Conservation (phyloP, 805 yeast genomes). For the Scheffersomyces stipitis region DNA sequence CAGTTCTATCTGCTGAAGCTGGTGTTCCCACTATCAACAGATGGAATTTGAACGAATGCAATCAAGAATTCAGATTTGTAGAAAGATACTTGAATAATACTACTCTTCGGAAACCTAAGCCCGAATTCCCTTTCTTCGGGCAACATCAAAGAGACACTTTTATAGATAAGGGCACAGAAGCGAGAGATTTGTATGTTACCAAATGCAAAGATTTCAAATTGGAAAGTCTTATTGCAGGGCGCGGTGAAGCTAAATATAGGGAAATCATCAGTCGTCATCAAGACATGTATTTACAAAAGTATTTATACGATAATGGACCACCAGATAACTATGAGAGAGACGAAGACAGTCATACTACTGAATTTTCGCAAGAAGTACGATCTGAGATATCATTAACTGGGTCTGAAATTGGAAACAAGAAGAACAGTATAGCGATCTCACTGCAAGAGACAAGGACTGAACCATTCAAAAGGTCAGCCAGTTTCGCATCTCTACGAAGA, state of each 20-base stretch:
- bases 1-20: conserved; percentile 6
- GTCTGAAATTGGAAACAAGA: too few relatives aligned
- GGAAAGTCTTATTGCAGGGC: conserved; percentile 26
- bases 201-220: conserved; percentile 19
- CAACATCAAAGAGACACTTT: background rate
- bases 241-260: conserved; percentile 21
- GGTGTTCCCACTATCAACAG: conserved; percentile 28
- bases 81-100: conserved; percentile 5
- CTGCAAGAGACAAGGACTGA: too few relatives aligned
- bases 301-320: background rate
- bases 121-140: background rate
- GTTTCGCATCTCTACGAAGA: too few relatives aligned
- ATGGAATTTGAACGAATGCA: conserved; percentile 33
- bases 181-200: conserved; percentile 4
- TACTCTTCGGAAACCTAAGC: background rate
- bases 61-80: conserved; percentile 25
- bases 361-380: too few relatives aligned
- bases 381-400: too few relatives aligned
- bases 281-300: conserved; percentile 12
- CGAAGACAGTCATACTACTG: conserved; percentile 3
- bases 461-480: too few relatives aligned
- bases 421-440: too few relatives aligned
- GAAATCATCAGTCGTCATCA: conserved; percentile 25
- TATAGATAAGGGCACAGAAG: conserved; percentile 2
- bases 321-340: conserved; percentile 6